Conservation (phyloP, 768 basidiomycete species). For the Antrodiella citrinella region DNA sequence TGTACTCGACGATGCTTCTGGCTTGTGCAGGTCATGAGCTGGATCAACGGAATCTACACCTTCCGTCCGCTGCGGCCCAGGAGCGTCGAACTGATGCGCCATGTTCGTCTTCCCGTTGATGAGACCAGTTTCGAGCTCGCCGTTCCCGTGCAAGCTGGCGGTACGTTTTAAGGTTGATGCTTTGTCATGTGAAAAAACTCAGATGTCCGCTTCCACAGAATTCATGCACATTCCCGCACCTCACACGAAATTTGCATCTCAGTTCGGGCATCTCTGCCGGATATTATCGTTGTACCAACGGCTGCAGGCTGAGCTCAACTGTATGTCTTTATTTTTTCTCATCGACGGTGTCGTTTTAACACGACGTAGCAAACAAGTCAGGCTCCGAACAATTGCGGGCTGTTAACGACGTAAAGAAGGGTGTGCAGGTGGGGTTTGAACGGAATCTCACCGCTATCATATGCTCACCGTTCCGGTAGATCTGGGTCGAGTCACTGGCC, state of each 20-base stretch:
- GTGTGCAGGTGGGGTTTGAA: conserved; percentile 6
- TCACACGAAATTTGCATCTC: conserved; percentile 54
- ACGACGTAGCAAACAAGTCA: conserved; percentile 7
- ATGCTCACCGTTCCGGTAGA: not conserved
- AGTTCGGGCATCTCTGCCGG: conserved; percentile 71
- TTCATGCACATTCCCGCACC: conserved; percentile 60
- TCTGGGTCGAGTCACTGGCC: conserved; percentile 60
- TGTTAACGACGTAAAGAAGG: conserved; percentile 5
- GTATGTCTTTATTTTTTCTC: not conserved
- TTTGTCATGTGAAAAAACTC: too few species aligned
- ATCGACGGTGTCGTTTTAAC: conserved; percentile 24
- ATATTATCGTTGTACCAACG: conserved; percentile 56
- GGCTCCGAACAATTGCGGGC: conserved; percentile 10
- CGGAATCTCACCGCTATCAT: conserved; percentile 5
- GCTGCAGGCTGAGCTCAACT: conserved; percentile 41
- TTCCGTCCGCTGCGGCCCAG: conserved; percentile 28
- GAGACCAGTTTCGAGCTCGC: conserved; percentile 72
- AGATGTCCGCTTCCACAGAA: too few species aligned
- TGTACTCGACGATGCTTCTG: conserved; percentile 78
- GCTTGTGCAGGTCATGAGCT: conserved; percentile 60
- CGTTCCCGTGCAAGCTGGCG: not conserved
- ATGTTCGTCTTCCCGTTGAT: conserved; percentile 68
- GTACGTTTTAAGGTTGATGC: not conserved
- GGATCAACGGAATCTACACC: conserved; percentile 32
- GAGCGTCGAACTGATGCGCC: conserved; percentile 25